Conservation (phyloP, 1,139 yeast species). For the Yamadazyma blattariae region DNA sequence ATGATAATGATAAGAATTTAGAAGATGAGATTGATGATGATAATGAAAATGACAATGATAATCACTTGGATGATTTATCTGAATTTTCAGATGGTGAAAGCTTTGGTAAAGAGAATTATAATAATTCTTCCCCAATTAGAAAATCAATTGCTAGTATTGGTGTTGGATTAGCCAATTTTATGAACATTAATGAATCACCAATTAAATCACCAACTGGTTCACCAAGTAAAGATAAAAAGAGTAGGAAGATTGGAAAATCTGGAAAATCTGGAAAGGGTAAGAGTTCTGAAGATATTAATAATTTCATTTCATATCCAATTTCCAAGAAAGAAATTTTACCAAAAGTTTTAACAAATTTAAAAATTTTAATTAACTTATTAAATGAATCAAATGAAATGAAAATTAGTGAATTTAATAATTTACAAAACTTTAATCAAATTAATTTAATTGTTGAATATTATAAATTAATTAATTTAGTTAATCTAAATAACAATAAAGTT, state of each 20-base stretch:
- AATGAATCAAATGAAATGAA: neutral
- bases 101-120: conserved; percentile 9
- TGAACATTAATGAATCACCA: neutral
- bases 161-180: no score
- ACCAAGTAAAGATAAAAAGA: neutral
- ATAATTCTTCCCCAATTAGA: conserved; percentile 10
- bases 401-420: neutral
- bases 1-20: no score
- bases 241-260: neutral
- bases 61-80: no score
- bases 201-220: neutral
- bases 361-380: neutral
- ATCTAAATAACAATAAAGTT: conserved; percentile 5
- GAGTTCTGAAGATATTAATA: neutral
- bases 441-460: conserved; percentile 7
- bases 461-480: conserved; percentile 8
- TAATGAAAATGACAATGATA: neutral
- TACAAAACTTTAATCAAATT: conserved; percentile 2
- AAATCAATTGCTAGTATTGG: conserved; percentile 3
- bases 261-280: neutral
- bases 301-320: neutral
- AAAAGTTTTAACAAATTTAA: neutral
- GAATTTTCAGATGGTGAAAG: no score
- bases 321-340: no score
- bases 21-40: no score